Conservation (phyloP, 192 early-diverging fungal species). For the Podila epigama region DNA sequence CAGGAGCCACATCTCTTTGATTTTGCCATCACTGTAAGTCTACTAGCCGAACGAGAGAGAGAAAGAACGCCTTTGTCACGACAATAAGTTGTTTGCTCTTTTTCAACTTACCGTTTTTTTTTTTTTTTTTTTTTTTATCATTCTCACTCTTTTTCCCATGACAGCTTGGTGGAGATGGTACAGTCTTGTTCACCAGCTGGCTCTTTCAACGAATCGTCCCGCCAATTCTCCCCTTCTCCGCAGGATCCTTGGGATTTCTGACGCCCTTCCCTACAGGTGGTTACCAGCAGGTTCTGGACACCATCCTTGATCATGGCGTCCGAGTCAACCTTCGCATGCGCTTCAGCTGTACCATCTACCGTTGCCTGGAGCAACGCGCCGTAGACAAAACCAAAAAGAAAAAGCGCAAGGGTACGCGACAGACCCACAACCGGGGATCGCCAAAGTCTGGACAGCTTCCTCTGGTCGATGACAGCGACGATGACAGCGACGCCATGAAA, state of each 20-base stretch:
- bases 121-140: not conserved
- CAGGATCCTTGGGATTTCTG: constrained; percentile 95
- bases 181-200: constrained; percentile 93
- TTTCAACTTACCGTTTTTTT: not conserved
- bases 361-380: constrained; percentile 50
- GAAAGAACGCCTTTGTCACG: not conserved
- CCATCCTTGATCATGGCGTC: constrained; percentile 72
- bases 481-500: constrained; percentile 42
- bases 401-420: constrained; percentile 46
- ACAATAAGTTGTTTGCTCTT: not conserved
- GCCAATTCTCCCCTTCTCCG: constrained; percentile 91
- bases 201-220: constrained; percentile 88
- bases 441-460: not conserved
- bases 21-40: constrained; percentile 82
- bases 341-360: constrained; percentile 90
- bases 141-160: not conserved
- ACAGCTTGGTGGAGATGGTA: constrained; percentile 94
- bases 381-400: constrained; percentile 44
- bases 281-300: constrained; percentile 62
- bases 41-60: not conserved
- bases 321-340: constrained; percentile 91
- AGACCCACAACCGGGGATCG: constrained; percentile 16
- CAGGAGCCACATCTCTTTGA: constrained; percentile 77
- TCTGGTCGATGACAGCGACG: constrained; percentile 19
- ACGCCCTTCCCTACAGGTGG: constrained; percentile 84